Evolutionary conservation across 1,139 yeast species (phyloP), one percentile per base, ranked within the genome.

Genomic region (Suhomyces kunorum): DNA sequence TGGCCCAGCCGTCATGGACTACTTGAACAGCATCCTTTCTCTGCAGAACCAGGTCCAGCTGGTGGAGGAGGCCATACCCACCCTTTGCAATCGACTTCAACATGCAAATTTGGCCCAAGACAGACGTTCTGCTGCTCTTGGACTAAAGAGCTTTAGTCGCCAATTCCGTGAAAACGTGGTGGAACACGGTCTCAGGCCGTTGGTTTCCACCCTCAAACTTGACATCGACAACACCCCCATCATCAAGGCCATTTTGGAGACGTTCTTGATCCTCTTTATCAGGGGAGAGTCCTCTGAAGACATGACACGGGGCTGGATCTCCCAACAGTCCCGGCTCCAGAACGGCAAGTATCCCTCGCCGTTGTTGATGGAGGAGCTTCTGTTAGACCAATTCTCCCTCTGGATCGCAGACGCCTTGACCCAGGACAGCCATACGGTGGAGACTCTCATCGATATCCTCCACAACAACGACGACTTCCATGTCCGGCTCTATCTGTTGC

Each of bases 401-500:
- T 90, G 97, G 96, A 85, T 94, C 29, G 89, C 98, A 0, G 98
- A 94, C 63, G 98, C 89, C 51, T 71, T 94, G 53, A 86, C 92
- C 2, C 94, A 87, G 56, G 76, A 76, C 24, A 73, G 61, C 15
- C 83, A 79, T 22, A 74, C 80, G 20, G 70, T 92, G 31, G 71
- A 75, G 17, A 63, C 78, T 4, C 63, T 89, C 35, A 66, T 88
- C 20, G 77, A 78, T 15, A 68, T 86, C 4, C 57, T 73, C 32
- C 72, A 78, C 36, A 73, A 75, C 24, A 68, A 68, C 11, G 59
- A 57, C 27, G 90, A 87, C 55, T 87, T 87, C 57, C 95, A 88
- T 58, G 75, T 83, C 26, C 76, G 84, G 46, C 68, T 92, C 11
- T 94, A 92, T 59, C 74, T 96, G 0, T 68, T 92, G 25, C 98